Evolutionary conservation across 495 filamentous ascomycete species (phyloP), one percentile per base, ranked within the genome.

Genomic region (Jackrogersella minutella): DNA sequence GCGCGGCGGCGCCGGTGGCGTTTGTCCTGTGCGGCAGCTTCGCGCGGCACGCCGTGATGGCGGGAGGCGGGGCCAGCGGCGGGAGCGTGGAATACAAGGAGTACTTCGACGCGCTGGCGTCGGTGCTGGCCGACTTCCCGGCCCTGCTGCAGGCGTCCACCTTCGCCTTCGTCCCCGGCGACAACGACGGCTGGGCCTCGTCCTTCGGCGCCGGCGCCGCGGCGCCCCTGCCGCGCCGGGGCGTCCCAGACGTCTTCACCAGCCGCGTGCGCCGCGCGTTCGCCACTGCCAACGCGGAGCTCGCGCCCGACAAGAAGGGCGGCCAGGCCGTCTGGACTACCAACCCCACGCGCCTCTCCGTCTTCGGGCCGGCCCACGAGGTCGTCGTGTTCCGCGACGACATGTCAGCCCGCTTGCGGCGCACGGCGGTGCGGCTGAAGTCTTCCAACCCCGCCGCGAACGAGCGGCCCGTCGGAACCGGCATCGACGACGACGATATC

Each of bases 31-130:
- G 91, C 44, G 95, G 95, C 9, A 95, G 93, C 73, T 98, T 99
- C 75, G 87, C 87, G 41, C 85, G 83, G 36, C 81, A 88, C 71
- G 89, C 93, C 6, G 82, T 89, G 53, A 87, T 93, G 78, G 85
- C 90, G 3, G 86, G 88, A 36, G 87, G 86, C 19, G 85, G 87
- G 7, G 84, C 81, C 5, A 87, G 85, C 62, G 87, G 85, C 10
- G 91, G 87, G 0, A 90, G 87, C 68, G 94, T 97, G 46, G 93
- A 93, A 75, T 97, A 97, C 76, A 97, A 97, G 76, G 96, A 97
- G 74, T 88, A 88, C 72, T 98, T 97, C 70, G 91, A 98, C 77
- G 84, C 86, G 4, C 85, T 99, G 14, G 93, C 95, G 1, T 85
- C 88, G 13, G 84, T 90, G 1, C 79, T 99, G n/a, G 82, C 90